These are phyloP conservation scores for Saccharomyces uvarum DNA, from an alignment of 1,139 yeast genomes.

Conservation along the genomic window DNA sequence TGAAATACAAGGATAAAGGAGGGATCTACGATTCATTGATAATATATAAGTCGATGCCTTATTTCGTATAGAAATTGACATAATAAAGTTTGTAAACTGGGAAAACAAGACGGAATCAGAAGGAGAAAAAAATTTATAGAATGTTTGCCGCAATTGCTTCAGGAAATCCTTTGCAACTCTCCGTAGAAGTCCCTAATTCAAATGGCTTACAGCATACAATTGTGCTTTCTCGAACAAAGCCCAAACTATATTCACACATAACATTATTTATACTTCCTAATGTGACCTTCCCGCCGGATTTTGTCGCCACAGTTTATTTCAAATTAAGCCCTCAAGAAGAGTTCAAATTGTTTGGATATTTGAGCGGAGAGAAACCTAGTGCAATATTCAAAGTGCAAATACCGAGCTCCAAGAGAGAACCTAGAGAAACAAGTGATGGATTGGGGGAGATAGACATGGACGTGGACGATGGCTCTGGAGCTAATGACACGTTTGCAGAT, in stretches of 20 bases:
- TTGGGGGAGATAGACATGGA: slow-evolving; percentile 39
- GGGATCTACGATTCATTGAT: not conserved
- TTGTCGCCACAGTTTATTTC: slow-evolving; percentile 79
- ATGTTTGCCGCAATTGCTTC: slow-evolving; percentile 36
- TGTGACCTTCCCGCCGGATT: slow-evolving; percentile 54
- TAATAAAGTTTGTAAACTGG: not conserved
- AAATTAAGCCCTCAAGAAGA: slow-evolving; percentile 67
- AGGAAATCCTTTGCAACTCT: slow-evolving; percentile 33
- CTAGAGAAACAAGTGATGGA: slow-evolving; percentile 26
- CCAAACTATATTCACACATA: slow-evolving; percentile 47
- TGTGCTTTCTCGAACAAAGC: slow-evolving; percentile 30
- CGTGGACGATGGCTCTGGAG: slow-evolving; percentile 26
- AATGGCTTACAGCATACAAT: slow-evolving; percentile 33
- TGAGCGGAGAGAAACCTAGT: slow-evolving; percentile 71
- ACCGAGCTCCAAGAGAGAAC: slow-evolving; percentile 23
- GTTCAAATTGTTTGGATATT: slow-evolving; percentile 70
- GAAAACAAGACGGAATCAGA: not conserved
- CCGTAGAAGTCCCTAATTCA: slow-evolving; percentile 33
- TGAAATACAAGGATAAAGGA: not conserved
- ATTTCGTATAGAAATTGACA: not conserved
- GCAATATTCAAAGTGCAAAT: slow-evolving; percentile 79
- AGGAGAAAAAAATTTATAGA: not conserved
- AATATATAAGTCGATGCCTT: not conserved
- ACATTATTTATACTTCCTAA: slow-evolving; percentile 72
- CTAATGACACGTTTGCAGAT: slow-evolving; percentile 30